Percentiles rank a stretch among this genome's conserved stretches.
These are phyloP conservation scores for Pseudonitzschia multiseries DNA, from an alignment of 108 stramenopile species.

Conservation along the genomic window DNA sequence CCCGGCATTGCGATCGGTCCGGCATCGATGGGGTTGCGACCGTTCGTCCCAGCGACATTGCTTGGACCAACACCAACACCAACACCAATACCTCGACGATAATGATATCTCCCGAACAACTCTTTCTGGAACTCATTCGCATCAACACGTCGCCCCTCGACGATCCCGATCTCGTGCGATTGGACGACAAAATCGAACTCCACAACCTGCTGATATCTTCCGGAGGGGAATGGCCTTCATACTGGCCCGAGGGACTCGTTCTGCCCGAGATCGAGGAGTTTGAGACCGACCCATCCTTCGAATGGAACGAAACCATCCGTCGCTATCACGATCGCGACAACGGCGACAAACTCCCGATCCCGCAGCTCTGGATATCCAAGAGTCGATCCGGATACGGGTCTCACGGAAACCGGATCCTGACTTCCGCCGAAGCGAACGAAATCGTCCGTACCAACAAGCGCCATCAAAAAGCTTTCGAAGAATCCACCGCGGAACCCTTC, in stretches of 20 bases:
- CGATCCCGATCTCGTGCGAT: constrained; percentile 52
- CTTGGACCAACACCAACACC: not conserved
- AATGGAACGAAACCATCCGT: not conserved
- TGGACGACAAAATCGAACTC: constrained; percentile 71
- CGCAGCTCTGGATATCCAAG: constrained; percentile 57
- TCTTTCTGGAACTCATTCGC: constrained; percentile 33
- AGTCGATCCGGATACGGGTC: constrained; percentile 74
- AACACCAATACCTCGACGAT: not conserved
- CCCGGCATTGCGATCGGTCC: too few species aligned
- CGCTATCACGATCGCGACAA: not conserved
- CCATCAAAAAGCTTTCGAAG: too few species aligned
- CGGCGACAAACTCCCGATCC: not conserved
- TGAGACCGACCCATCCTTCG: too few species aligned
- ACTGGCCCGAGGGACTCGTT: constrained; percentile 48
- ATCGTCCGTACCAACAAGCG: not conserved
- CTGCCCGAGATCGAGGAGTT: constrained; percentile 27
- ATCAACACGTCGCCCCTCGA: constrained; percentile 69
- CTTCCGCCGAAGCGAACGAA: constrained; percentile 24
- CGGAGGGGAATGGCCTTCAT: not conserved
- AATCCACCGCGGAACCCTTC: constrained; percentile 1
- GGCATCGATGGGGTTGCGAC: too few species aligned
- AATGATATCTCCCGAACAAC: not conserved
- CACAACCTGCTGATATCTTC: constrained; percentile 40
- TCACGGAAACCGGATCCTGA: constrained; percentile 65
- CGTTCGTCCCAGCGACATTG: too few species aligned